A percentile compares a stretch with the other conserved stretches of the same genome.
These are phyloP conservation scores for Coprinellus micaceus DNA, from an alignment of 768 basidiomycete species.

Conservation along the genomic window DNA sequence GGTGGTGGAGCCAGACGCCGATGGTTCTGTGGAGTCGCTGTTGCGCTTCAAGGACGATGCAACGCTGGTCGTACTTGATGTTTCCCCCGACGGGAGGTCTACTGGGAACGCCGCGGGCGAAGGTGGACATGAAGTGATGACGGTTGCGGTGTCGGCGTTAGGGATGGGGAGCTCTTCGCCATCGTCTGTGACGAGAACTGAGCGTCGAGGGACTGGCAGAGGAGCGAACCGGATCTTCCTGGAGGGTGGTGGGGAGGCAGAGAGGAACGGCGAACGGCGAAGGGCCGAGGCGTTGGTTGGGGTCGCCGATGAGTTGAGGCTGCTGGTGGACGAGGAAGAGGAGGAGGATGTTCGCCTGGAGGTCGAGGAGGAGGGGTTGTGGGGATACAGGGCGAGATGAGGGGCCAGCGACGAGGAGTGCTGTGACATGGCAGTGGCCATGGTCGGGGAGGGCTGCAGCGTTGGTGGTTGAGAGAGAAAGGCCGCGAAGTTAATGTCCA, in stretches of 20 bases:
- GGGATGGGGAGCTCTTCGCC: slow-evolving; percentile 38
- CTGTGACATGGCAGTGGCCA: slow-evolving; percentile 12
- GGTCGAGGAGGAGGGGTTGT: slow-evolving; percentile 6
- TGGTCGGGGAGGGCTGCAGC: slow-evolving; percentile 12
- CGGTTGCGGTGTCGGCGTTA: slow-evolving; percentile 17
- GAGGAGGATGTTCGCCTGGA: slow-evolving; percentile 10
- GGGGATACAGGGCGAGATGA: background rate
- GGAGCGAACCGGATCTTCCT: slow-evolving; percentile 74
- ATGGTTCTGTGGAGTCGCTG: slow-evolving; percentile 23
- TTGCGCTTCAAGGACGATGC: slow-evolving; percentile 22
- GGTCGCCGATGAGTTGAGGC: slow-evolving; percentile 12
- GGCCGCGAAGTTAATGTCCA: background rate
- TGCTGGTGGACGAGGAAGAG: slow-evolving; percentile 12
- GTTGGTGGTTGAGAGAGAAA: slow-evolving; percentile 6
- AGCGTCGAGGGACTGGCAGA: slow-evolving; percentile 69
- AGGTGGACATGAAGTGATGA: slow-evolving; percentile 21
- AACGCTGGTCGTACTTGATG: slow-evolving; percentile 19
- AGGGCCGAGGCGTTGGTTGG: slow-evolving; percentile 1
- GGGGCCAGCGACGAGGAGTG: background rate
- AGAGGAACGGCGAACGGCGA: slow-evolving; percentile 4
- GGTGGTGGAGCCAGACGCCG: slow-evolving; percentile 18
- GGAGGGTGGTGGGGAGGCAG: slow-evolving; percentile 17
- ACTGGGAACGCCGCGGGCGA: slow-evolving; percentile 9
- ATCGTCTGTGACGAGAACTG: slow-evolving; percentile 40
- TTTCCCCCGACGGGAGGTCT: slow-evolving; percentile 8